These are phyloP conservation scores for Aplosporella prunicola DNA, from an alignment of 2,329 filamentous ascomycete genomes.

Conservation along the genomic window DNA sequence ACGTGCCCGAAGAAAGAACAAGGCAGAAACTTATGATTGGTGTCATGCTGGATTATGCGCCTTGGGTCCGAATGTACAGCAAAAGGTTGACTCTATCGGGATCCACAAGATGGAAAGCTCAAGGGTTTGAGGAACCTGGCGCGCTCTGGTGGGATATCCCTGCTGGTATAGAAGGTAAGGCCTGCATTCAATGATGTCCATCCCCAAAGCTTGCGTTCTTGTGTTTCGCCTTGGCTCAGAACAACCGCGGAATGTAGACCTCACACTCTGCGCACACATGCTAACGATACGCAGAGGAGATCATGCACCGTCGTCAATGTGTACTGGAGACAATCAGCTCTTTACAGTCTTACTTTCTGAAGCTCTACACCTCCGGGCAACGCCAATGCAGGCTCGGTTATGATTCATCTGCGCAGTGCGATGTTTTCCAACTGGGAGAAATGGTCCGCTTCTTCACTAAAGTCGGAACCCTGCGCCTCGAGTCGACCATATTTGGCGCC, in stretches of 20 bases:
- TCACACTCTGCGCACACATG: too few species aligned
- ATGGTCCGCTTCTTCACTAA: constrained; percentile 61
- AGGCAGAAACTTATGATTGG: constrained; percentile 62
- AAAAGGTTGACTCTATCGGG: constrained; percentile 58
- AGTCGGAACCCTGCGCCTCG: constrained; percentile 51
- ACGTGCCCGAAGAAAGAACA: constrained; percentile 52
- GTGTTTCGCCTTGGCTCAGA: neutral
- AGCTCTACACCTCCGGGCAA: constrained; percentile 57
- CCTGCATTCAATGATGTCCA: neutral
- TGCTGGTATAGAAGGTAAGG: constrained; percentile 53
- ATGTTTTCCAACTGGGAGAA: constrained; percentile 69
- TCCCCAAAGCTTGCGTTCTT: neutral
- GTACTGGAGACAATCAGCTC: constrained; percentile 62
- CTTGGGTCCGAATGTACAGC: constrained; percentile 52
- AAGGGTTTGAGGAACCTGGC: constrained; percentile 21
- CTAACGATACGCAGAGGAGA: constrained; percentile 44
- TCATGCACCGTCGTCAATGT: constrained; percentile 55
- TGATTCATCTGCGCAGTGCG: constrained; percentile 61
- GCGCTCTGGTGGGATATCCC: constrained; percentile 66
- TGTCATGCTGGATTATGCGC: constrained; percentile 53
- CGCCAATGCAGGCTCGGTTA: constrained; percentile 66
- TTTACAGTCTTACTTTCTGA: constrained; percentile 57
- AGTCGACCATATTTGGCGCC: constrained; percentile 33
- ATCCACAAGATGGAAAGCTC: constrained; percentile 47
- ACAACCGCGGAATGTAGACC: neutral